Evolutionary conservation across 2,329 filamentous ascomycete species (phyloP), one percentile per base, ranked within the genome.

Genomic region (Hypoxylon sp.): DNA sequence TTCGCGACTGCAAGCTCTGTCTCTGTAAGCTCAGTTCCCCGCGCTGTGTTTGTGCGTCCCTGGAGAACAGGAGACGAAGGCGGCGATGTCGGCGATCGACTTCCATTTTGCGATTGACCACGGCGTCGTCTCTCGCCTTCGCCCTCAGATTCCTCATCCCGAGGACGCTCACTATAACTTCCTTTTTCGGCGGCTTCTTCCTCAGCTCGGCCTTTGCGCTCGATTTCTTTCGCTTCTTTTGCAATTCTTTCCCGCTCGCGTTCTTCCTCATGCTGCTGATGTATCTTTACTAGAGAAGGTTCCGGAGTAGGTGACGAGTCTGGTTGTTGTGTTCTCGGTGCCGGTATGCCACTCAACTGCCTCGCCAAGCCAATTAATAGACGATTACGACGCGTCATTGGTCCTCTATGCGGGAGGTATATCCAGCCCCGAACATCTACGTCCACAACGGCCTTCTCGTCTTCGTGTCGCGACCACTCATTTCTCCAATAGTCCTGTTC

Each of bases 401-500:
- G 93, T 0, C 93, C 93, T 70, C 85, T 86, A 73, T 95, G 92
- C 16, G 95, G 95, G 38, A 89, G 88, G 78, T 97, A 99, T 53
- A 98, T 87, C 96, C 96, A 99, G 12, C 96, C 96, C 71, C 95
- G 87, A 22, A 99, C 93, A 76, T 99, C 95, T 4, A 98, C 93
- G 75, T 98, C 95, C 0, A 97, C 92, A 3, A 97, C 83, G 0
- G 94, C 93, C 76, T 91, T 91, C 73, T 93, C 89, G 64, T 95
- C 90, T 76, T 97, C 91, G 55, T 90, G 86, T 65, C 86, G 86
- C 61, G 94, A 88, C 91, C 92, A 97, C 73, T 95, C 89, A 57
- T 87, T 82, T 42, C 85, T 87, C 90, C 91, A 95, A 76, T 91
- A 94, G 38, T 93, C 89, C 45, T 88, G 85, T 68, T 93, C 89